phyloP scores from a whole-genome alignment of 208 protist species.

The Naegleria gruberi region DNA sequence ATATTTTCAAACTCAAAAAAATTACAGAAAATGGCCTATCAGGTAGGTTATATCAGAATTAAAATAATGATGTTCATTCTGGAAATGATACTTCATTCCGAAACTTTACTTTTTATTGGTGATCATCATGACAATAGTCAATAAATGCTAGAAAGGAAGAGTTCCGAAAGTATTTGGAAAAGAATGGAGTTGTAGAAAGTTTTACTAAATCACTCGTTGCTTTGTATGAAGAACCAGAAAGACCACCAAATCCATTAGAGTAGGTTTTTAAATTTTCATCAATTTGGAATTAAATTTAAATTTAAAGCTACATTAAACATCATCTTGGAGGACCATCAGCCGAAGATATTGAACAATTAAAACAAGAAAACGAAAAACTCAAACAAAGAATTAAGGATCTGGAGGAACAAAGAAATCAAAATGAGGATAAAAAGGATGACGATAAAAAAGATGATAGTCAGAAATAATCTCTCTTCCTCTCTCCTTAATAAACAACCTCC shows the following conservation, averaged over 20 bases:
- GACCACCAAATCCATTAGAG: slow-evolving; percentile 32
- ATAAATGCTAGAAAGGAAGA: slow-evolving; percentile 33
- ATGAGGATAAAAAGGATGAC: no score
- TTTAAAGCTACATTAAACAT: neutral
- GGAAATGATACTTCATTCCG: no score
- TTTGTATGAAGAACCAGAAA: slow-evolving; percentile 38
- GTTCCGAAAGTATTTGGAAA: slow-evolving; percentile 37
- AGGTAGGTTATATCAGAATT: neutral
- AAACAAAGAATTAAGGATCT: slow-evolving; percentile 17
- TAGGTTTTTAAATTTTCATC: neutral
- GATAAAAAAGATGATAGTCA: no score
- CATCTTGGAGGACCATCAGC: neutral
- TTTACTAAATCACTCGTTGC: slow-evolving; percentile 32
- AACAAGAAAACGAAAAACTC: slow-evolving; percentile 8
- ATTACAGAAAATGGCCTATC: neutral
- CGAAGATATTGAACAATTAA: neutral
- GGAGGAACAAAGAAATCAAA: neutral
- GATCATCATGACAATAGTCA: neutral
- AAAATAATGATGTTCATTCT: no score
- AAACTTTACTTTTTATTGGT: no score
- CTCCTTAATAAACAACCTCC: no score
- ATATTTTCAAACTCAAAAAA: neutral
- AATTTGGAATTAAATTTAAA: neutral
- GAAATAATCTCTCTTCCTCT: no score
- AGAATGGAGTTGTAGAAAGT: slow-evolving; percentile 33